Evolutionary conservation across 306 rosid genomes (phyloP).

Genomic region (Ormosia semicastrata): DNA sequence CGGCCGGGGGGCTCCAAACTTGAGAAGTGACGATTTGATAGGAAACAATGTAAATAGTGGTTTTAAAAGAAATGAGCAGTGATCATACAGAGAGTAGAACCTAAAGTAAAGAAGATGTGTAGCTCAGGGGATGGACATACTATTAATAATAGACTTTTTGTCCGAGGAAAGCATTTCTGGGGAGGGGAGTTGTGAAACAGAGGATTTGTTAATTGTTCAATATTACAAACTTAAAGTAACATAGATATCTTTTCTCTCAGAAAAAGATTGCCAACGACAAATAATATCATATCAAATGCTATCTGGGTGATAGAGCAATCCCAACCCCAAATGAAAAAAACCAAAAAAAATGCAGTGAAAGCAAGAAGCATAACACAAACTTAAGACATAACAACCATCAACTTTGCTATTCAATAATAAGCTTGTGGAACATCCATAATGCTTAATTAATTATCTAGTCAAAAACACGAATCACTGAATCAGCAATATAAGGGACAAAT

Average conservation of each 20-base stretch:
- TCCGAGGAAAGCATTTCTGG: not conserved
- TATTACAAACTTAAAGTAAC: not conserved
- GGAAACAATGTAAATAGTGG: not conserved
- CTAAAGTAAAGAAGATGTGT: not conserved
- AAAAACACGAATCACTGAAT: constrained; percentile 23
- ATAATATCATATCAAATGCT: not conserved
- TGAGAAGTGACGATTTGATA: not conserved
- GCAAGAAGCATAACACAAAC: not conserved
- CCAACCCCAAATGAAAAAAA: not conserved
- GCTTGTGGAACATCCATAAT: constrained; percentile 23
- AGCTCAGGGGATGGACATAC: not conserved
- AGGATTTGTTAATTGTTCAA: not conserved
- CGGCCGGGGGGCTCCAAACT: not conserved
- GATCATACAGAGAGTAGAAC: not conserved
- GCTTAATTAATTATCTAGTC: constrained; percentile 34
- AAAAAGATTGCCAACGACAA: not conserved
- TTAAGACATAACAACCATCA: not conserved
- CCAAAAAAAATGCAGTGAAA: not conserved
- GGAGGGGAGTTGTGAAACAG: not conserved
- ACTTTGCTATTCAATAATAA: not conserved
- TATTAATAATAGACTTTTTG: not conserved
- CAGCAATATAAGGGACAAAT: constrained; percentile 17
- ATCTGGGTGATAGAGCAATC: not conserved
- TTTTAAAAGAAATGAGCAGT: not conserved
- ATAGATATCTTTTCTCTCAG: not conserved